Evolutionary conservation across 805 yeast species (phyloP).

Genomic region (Pichia scutulata): DNA sequence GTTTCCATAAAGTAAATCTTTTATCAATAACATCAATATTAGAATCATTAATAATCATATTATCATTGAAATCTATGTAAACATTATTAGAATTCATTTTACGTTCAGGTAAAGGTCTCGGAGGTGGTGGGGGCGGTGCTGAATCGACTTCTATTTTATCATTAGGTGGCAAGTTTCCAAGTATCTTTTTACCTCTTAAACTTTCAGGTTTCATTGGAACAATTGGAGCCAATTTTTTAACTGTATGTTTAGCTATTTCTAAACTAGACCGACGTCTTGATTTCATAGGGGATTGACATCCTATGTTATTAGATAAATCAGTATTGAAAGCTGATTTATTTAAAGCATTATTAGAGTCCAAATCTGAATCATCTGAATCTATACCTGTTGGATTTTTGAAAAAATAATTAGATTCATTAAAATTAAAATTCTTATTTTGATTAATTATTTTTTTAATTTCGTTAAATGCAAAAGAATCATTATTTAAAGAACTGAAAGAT

Average conservation of each 20-base stretch:
- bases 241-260: slow-evolving; percentile 1
- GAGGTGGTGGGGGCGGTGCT: background rate
- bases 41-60: background rate
- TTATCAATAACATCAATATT: slow-evolving; percentile 29
- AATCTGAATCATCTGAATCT: slow-evolving; percentile 10
- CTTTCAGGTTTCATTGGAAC: slow-evolving; percentile 42
- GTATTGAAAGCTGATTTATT: background rate
- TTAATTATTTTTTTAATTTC: slow-evolving; percentile 15
- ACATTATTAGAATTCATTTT: background rate
- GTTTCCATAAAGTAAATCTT: slow-evolving; percentile 49
- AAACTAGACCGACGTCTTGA: slow-evolving; percentile 1
- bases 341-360: background rate
- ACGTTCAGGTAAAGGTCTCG: background rate
- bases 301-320: background rate
- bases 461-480: slow-evolving; percentile 27
- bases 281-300: background rate
- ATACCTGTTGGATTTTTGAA: slow-evolving; percentile 10
- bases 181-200: slow-evolving; percentile 13
- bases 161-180: background rate
- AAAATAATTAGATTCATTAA: background rate
- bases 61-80: background rate
- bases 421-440: background rate
- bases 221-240: slow-evolving; percentile 28
- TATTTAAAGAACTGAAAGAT: slow-evolving; percentile 50
- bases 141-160: too few relatives aligned